Base-by-base conservation (phyloP, 2,329 filamentous ascomycete species). In the Colletotrichum spaethianum region DNA sequence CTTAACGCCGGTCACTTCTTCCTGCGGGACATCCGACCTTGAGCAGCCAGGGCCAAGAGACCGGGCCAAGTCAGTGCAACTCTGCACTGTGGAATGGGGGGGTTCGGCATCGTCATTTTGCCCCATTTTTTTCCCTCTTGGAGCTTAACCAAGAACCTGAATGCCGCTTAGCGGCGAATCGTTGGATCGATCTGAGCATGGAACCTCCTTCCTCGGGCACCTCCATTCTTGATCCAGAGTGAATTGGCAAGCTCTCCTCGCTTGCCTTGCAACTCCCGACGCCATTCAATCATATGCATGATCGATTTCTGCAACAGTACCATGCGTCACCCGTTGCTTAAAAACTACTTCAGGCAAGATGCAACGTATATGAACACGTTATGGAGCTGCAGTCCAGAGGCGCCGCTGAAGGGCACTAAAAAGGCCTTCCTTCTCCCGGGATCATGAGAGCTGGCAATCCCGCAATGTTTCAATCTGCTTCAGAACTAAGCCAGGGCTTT, bases 91-190 rank as follows among this genome's bases (percentile, higher is more conserved):
- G 18, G 4, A 28, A 23, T 18, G 28, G 28, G 40, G 40, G 40
- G 40, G 23, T 40, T 16, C 42, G 26, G 9, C 62, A 66, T 40
- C 63, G 64, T 63, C 59, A 59, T 69, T 26, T 23, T 16, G 26
- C 38, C 57, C 69, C 64, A 60, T 56, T 48, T 59, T 57, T 63
- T 57, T 63, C n/a, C 44, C 50, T 62, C 57, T 50, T 33, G 42
- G 33, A 62, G 56, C 50, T 67, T 67, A 57, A 57, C 40, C 68
- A 48, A 71, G 26, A 23, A 38, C 23, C 57, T 59, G 20, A 53
- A 59, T 46, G 23, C 31, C 38, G 57, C n/a, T 48, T 53, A 67
- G 67, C 62, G 53, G 26, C 44, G 2, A 44, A 36, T 57, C 40
- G 55, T 42, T 53, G 31, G 48, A 57, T 68, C 33, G 40, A 33